These are phyloP conservation scores for Beauveria asiatica DNA, from an alignment of 2,329 filamentous ascomycete species.

Conservation along the genomic window DNA sequence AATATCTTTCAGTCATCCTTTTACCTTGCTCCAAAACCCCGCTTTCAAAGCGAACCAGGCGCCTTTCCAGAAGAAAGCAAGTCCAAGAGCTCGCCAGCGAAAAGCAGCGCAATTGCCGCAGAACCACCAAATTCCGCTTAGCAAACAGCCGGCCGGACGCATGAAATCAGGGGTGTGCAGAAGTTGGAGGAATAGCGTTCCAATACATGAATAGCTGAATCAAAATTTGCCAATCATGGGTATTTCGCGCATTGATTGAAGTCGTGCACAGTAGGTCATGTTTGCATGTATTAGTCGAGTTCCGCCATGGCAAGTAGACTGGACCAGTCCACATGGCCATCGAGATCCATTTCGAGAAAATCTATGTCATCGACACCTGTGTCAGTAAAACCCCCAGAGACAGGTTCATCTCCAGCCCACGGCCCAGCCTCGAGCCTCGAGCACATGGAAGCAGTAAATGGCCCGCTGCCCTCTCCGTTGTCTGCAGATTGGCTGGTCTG, in stretches of 20 bases:
- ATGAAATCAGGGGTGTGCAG: background rate
- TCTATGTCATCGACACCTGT: constrained; percentile 14
- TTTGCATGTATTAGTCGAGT: background rate
- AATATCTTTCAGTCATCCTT: too few species aligned
- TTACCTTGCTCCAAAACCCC: too few species aligned
- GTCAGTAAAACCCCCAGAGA: constrained; percentile 16
- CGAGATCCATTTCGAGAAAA: constrained; percentile 16
- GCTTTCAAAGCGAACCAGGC: too few species aligned
- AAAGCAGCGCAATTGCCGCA: too few species aligned
- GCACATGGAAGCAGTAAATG: background rate
- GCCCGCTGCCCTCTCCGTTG: too few species aligned
- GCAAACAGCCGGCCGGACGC: background rate
- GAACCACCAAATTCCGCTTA: too few species aligned
- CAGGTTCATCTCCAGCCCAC: constrained; percentile 23
- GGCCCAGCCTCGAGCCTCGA: constrained; percentile 23
- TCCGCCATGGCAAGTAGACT: background rate
- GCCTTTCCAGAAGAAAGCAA: too few species aligned
- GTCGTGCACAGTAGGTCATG: background rate
- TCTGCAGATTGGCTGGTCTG: background rate
- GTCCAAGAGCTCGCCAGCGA: too few species aligned
- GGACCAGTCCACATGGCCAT: constrained; percentile 19
- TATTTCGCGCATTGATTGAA: too few species aligned
- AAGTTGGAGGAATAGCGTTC: too few species aligned
- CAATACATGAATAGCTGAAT: too few species aligned
- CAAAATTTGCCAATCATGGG: too few species aligned